Percentiles rank a stretch among this genome's conserved stretches.
Conservation (phyloP, 1,139 yeast genomes). For the Hansenula lynferdii region DNA sequence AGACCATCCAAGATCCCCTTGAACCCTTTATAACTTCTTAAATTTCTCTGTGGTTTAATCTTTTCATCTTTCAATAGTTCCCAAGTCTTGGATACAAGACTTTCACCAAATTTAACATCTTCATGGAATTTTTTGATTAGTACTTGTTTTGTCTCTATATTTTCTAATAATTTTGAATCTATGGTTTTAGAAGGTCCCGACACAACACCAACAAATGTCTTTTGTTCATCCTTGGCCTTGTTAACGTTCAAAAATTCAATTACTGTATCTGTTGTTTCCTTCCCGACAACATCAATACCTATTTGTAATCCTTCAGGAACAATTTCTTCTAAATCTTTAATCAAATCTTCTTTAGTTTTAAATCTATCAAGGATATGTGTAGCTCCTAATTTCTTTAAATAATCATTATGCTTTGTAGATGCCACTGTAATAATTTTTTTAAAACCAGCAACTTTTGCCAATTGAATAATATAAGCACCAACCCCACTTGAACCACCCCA, state of each 20-base stretch:
- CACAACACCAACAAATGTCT: slow-evolving; percentile 35
- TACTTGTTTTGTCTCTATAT: slow-evolving; percentile 29
- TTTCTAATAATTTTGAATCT: slow-evolving; percentile 20
- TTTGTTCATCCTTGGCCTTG: slow-evolving; percentile 9
- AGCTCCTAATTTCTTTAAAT: slow-evolving; percentile 34
- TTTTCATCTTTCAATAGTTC: slow-evolving; percentile 24
- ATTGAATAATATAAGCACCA: slow-evolving; percentile 37
- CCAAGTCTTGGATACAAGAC: slow-evolving; percentile 32
- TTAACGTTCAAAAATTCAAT: slow-evolving; percentile 24
- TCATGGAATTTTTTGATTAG: slow-evolving; percentile 41
- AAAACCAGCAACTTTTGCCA: slow-evolving; percentile 35
- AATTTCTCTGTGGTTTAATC: slow-evolving; percentile 30
- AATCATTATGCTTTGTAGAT: slow-evolving; percentile 29
- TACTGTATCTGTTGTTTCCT: slow-evolving; percentile 33
- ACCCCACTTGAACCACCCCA: slow-evolving; percentile 50
- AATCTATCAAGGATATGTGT: slow-evolving; percentile 36
- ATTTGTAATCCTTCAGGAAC: slow-evolving; percentile 25
- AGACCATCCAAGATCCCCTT: slow-evolving; percentile 32
- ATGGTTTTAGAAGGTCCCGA: slow-evolving; percentile 29
- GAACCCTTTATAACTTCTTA: slow-evolving; percentile 31
- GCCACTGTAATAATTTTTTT: slow-evolving; percentile 38
- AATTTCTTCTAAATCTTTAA: slow-evolving; percentile 14
- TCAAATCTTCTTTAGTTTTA: slow-evolving; percentile 24
- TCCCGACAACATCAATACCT: slow-evolving; percentile 43
- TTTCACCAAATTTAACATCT: slow-evolving; percentile 32